These are phyloP conservation scores for Datura wrightii DNA, from an alignment of 257 asterid genomes.

Conservation along the genomic window DNA sequence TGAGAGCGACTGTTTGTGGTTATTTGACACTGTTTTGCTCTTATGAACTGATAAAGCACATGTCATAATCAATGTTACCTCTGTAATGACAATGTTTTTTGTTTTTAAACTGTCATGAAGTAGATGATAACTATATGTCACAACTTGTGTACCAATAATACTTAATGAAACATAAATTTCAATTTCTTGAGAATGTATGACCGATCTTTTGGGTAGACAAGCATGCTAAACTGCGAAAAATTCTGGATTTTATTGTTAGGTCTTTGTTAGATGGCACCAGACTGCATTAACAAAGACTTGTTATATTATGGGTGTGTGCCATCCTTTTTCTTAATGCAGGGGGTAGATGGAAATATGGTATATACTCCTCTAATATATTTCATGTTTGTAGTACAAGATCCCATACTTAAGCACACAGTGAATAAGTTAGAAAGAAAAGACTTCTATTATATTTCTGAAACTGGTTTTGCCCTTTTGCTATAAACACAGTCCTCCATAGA, in stretches of 20 bases:
- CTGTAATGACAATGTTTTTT: background rate
- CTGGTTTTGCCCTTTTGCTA: background rate
- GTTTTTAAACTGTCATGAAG: background rate
- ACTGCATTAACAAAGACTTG: background rate
- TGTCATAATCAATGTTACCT: constrained; percentile 1
- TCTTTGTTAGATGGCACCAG: background rate
- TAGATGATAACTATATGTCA: background rate
- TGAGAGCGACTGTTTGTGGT: constrained; percentile 4
- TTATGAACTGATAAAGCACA: background rate
- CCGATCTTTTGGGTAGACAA: background rate
- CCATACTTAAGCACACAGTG: background rate
- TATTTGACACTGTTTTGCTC: background rate
- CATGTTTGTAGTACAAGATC: background rate
- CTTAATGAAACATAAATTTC: background rate
- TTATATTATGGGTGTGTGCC: background rate
- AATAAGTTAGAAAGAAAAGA: background rate
- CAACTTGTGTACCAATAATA: background rate
- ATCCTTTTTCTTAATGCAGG: background rate
- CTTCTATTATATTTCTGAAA: constrained; percentile 6
- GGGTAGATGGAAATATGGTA: background rate
- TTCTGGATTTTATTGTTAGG: background rate
- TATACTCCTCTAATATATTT: background rate
- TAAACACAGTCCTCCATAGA: background rate
- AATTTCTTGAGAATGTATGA: background rate
- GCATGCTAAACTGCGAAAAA: background rate